Base-by-base conservation (phyloP, 2,329 filamentous ascomycete species). In the Neoascochyta sp. region DNA sequence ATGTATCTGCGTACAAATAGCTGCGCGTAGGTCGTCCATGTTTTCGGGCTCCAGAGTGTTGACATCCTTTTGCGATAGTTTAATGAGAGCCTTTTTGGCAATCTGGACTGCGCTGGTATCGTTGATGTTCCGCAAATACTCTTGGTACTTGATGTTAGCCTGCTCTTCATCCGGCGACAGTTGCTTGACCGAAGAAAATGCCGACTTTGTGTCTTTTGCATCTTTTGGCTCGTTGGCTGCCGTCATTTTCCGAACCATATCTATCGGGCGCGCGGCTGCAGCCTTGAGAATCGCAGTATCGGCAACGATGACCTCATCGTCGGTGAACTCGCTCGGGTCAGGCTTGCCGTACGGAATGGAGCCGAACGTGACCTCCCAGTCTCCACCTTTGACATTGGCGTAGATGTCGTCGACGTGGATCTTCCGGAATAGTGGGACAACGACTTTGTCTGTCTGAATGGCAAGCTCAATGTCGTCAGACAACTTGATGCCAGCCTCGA, bases 371-470 rank as follows among this genome's bases (percentile, higher is more conserved):
- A 74, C 72, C 48, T 74, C 70, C 38, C 49, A 53, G 7, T 69
- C 56, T n/a, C 68, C 69, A 13, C 70, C 71, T 47, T 76, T 76
- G 26, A 75, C 49, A 45, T 74, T 75, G n/a, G 65, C 69, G 45
- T 68, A 75, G 8, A 74, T 69, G 37, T 76, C 69, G 4, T 67
- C 67, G 18, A 76, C 63, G n/a, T 69, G 63, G 18, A 75, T 70
- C 4, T 63, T 56, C 21, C 73, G 57, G 40, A 75, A 73, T 0
- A 76, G 52, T 2, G 55, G 57, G 12, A 75, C 64, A 4, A 54
- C 62, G 2, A 74, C 69, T 34, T 69, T 63, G 27, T 75, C 71
- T 3, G 62, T 64, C 35, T 69, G 67, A 24, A 75, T 67, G 1
- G 71, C 69, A 9, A 76, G 48, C 46, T 76, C 73, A 34, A 75